These are phyloP conservation scores for Fermentozyma sake DNA, from an alignment of 1,139 yeast species.

Conservation along the genomic window DNA sequence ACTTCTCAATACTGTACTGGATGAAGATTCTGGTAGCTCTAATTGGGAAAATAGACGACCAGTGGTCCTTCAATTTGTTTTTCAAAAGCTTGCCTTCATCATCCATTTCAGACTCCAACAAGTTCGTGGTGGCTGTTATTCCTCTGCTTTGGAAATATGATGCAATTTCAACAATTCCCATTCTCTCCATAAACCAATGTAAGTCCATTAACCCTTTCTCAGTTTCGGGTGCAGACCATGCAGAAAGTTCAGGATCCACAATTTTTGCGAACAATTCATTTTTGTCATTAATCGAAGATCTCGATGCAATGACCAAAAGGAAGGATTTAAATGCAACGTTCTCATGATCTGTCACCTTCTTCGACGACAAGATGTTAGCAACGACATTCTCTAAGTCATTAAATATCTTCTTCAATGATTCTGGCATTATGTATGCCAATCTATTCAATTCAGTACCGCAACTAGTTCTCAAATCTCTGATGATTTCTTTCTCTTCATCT, in stretches of 20 bases:
- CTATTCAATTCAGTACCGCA: slow-evolving; percentile 95
- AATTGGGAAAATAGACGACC: slow-evolving; percentile 93
- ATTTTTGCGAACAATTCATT: slow-evolving; percentile 76
- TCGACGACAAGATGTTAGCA: slow-evolving; percentile 61
- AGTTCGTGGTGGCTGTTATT: slow-evolving; percentile 70
- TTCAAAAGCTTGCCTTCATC: slow-evolving; percentile 80
- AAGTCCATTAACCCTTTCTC: slow-evolving; percentile 84
- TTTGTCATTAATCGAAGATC: slow-evolving; percentile 67
- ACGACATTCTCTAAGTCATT: slow-evolving; percentile 80
- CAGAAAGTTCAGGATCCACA: slow-evolving; percentile 86
- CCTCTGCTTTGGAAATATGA: slow-evolving; percentile 82
- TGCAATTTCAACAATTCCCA: slow-evolving; percentile 91
- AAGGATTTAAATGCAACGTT: slow-evolving; percentile 92
- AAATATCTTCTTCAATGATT: slow-evolving; percentile 73
- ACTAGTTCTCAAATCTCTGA: slow-evolving; percentile 83
- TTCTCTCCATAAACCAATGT: slow-evolving; percentile 97
- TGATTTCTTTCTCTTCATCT: slow-evolving; percentile 74
- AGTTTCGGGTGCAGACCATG: slow-evolving; percentile 92
- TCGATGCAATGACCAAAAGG: slow-evolving; percentile 82
- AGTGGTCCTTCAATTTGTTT: slow-evolving; percentile 75
- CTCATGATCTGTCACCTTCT: slow-evolving; percentile 83
- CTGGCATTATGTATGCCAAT: slow-evolving; percentile 92
- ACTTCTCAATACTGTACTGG: slow-evolving; percentile 90
- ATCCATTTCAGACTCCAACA: slow-evolving; percentile 80
- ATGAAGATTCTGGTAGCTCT: slow-evolving; percentile 93